Base-by-base conservation (phyloP, 2,329 filamentous ascomycete genomes). In the Beauveria asiatica region DNA sequence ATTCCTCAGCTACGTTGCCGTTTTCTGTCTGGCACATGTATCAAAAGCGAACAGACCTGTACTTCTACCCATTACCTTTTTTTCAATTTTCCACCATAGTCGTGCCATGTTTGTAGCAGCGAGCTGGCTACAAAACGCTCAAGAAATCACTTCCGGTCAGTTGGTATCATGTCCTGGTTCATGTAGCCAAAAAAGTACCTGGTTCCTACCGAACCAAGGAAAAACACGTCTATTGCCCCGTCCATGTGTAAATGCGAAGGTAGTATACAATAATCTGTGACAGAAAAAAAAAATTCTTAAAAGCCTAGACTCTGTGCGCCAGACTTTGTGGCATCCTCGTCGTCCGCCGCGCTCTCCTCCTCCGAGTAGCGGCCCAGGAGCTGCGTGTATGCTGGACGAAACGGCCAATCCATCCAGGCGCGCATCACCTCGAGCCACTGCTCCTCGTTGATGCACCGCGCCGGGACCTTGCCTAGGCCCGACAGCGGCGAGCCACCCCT, bases 391-490 rank as follows among this genome's bases (percentile, higher is more conserved):
- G 68, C 65, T 1, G 84, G 84, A 3, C 73, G 71, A 64, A 88
- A 89, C 0, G 86, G 86, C 87, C 87, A 90, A 55, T 79, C 73
- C 70, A 83, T 76, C 78, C 83, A 90, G 0, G 80, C 79, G 64
- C 81, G 75, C 5, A 85, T 62, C 17, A 90, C 72, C 62, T 87
- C 82, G 19, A 76, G 69, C 69, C 84, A 76, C 75, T 88, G 84
- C 16, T 68, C 66, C 64, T 76, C 70, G 48, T 80, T 83, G 61
- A 89, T 64, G 27, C 72, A 69, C 5, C 85, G 72, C 5, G 79
- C 73, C 0, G 70, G 68, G 39, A 87, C 57, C n/a, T 46, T n/a
- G 6, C 52, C 45, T 17, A n/a, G 33, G 21, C 57, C 76, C 13
- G 64, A 66, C 30, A 74, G 59, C 0, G 74, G 71, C 5, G 72